Conservation (phyloP, 2,329 filamentous ascomycete species). For the Nakataea oryzae region DNA sequence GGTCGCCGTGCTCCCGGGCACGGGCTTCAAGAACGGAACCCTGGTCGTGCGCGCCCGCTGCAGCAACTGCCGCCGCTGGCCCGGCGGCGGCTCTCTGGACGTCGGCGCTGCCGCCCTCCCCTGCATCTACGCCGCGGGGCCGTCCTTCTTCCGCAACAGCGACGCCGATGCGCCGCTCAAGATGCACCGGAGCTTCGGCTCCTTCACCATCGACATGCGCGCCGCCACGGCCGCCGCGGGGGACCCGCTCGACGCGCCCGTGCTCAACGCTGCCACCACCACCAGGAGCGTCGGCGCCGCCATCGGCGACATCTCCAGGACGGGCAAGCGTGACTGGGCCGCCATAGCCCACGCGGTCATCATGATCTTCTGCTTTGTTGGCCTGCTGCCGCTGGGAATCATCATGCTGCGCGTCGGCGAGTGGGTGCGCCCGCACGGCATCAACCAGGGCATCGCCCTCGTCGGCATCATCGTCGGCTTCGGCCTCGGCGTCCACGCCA, state of each 20-base stretch:
- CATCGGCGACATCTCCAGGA: slow-evolving; percentile 13
- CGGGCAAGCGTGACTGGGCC: slow-evolving; percentile 22
- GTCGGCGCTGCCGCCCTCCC: slow-evolving; percentile 32
- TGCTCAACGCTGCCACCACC: slow-evolving; percentile 17
- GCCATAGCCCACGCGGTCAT: slow-evolving; percentile 34
- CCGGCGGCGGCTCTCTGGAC: slow-evolving; percentile 36
- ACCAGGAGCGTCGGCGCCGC: slow-evolving; percentile 24
- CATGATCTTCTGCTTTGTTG: slow-evolving; percentile 46
- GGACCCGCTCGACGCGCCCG: slow-evolving; percentile 29
- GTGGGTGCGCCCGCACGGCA: slow-evolving; percentile 42
- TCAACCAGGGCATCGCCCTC: slow-evolving; percentile 39
- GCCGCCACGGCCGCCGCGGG: slow-evolving; percentile 21
- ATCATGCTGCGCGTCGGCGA: slow-evolving; percentile 40
- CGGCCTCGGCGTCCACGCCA: slow-evolving; percentile 40
- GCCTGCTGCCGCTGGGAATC: slow-evolving; percentile 45
- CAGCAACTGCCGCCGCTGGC: slow-evolving; percentile 41
- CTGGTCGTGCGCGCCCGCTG: slow-evolving; percentile 41
- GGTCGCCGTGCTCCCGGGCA: slow-evolving; percentile 33
- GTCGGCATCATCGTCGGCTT: slow-evolving; percentile 37
- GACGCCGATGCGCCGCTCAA: slow-evolving; percentile 31
- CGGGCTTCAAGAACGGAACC: slow-evolving; percentile 32
- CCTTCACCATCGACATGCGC: slow-evolving; percentile 44
- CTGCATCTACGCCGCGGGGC: slow-evolving; percentile 48
- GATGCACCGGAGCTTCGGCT: slow-evolving; percentile 41
- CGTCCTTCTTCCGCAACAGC: slow-evolving; percentile 32